Percentiles rank a stretch among this genome's conserved stretches.
These are phyloP conservation scores for Heracleum sosnowskyi DNA, from an alignment of 129 eudicot genomes.

Conservation along the genomic window DNA sequence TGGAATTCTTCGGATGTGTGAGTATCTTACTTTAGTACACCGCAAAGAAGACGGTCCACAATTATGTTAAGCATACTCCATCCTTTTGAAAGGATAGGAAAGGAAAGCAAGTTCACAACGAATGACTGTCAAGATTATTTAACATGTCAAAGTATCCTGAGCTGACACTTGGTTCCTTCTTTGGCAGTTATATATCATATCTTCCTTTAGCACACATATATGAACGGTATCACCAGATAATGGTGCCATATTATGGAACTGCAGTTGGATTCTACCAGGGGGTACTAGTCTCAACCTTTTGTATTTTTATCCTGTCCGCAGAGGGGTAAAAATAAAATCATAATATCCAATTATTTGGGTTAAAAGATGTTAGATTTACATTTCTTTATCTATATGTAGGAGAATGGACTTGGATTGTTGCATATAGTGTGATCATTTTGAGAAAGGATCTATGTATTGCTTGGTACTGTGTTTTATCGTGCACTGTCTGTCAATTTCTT, in stretches of 20 bases:
- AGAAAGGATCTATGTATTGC: background rate
- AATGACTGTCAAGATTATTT: constrained; percentile 3
- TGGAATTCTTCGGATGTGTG: constrained; percentile 69
- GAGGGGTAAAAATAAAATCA: background rate
- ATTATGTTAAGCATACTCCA: background rate
- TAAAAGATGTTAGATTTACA: background rate
- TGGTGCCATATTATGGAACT: constrained; percentile 48
- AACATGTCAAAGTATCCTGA: background rate
- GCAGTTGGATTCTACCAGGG: constrained; percentile 86
- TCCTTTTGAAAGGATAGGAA: background rate
- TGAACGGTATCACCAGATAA: constrained; percentile 52
- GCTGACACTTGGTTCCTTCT: constrained; percentile 8
- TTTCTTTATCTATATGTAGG: background rate
- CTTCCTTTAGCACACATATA: constrained; percentile 88
- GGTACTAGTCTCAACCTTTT: constrained; percentile 33
- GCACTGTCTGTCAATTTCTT: background rate
- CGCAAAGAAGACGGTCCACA: background rate
- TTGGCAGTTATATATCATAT: constrained; percentile 64
- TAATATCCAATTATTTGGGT: background rate
- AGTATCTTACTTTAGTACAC: constrained; percentile 19
- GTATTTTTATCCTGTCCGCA: background rate
- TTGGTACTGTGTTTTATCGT: background rate
- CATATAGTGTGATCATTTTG: background rate
- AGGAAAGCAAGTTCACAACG: constrained; percentile 1
- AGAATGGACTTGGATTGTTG: background rate